Evolutionary conservation across 176 grass and related monocot genomes (phyloP).

Genomic region (Canna indica): DNA sequence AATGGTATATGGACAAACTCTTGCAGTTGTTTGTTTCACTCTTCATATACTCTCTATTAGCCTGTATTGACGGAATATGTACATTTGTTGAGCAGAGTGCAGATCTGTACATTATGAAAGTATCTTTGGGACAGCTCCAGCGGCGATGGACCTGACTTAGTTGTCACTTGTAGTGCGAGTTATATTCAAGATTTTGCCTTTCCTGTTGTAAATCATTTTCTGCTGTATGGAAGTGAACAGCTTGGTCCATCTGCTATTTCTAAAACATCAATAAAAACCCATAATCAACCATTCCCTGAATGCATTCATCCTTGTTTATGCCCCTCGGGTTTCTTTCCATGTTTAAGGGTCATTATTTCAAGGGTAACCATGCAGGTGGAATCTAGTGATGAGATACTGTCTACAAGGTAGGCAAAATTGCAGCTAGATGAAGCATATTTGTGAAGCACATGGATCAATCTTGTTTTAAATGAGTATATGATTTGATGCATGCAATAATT

Average conservation of each 20-base stretch:
- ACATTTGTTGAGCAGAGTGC: background rate
- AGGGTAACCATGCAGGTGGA: too few relatives aligned
- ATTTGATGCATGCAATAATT: too few relatives aligned
- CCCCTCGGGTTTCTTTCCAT: background rate
- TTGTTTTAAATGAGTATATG: too few relatives aligned
- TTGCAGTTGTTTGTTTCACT: too few relatives aligned
- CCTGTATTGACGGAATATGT: background rate
- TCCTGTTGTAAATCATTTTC: background rate
- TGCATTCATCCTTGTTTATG: background rate
- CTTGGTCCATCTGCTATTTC: background rate
- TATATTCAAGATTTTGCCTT: background rate
- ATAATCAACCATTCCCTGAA: background rate
- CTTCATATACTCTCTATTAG: background rate
- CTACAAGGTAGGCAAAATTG: too few relatives aligned
- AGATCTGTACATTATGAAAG: background rate
- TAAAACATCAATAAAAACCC: background rate
- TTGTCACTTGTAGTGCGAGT: background rate
- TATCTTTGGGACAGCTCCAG: background rate
- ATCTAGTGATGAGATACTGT: too few relatives aligned
- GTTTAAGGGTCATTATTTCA: background rate
- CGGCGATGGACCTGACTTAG: background rate
- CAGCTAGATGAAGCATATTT: too few relatives aligned
- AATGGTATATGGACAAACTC: slow-evolving; percentile 22
- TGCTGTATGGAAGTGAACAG: background rate
- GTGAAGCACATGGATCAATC: too few relatives aligned